phyloP scores from a whole-genome alignment of 805 yeast genomes.

The Maudiozyma pseudohumilis region DNA sequence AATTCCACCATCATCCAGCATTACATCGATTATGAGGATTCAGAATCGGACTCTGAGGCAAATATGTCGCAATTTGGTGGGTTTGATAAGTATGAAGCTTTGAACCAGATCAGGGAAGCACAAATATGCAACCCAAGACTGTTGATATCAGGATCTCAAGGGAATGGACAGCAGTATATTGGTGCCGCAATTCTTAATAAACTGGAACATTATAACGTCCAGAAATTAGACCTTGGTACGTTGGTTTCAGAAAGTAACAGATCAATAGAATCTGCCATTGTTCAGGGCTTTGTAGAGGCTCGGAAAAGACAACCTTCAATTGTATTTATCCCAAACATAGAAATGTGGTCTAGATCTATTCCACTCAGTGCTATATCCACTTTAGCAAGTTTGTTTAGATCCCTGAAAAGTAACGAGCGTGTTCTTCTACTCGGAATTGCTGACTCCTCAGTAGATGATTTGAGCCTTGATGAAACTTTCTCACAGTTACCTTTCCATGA shows the following conservation, averaged over 20 bases:
- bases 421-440: conserved; percentile 67
- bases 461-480: conserved; percentile 28
- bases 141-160: conserved; percentile 59
- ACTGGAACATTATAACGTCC: conserved; percentile 84
- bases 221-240: conserved; percentile 70
- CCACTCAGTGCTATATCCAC: conserved; percentile 64
- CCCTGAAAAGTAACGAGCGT: conserved; percentile 61
- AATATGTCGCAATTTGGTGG: conserved; percentile 36
- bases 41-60: conserved; percentile 16
- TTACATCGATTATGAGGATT: conserved; percentile 27
- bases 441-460: conserved; percentile 36
- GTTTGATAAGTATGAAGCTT: conserved; percentile 56
- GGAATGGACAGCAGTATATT: conserved; percentile 81
- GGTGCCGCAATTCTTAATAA: conserved; percentile 72
- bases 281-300: conserved; percentile 80
- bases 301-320: conserved; percentile 84
- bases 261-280: conserved; percentile 73
- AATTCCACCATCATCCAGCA: conserved; percentile 26
- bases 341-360: conserved; percentile 62
- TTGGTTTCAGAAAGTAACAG: conserved; percentile 69
- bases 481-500: conserved; percentile 26
- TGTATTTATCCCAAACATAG: conserved; percentile 71
- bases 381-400: conserved; percentile 56
- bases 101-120: conserved; percentile 40
- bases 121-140: conserved; percentile 77